Base-by-base conservation (phyloP, 1,139 yeast species). In the Geotrichum candidum region DNA sequence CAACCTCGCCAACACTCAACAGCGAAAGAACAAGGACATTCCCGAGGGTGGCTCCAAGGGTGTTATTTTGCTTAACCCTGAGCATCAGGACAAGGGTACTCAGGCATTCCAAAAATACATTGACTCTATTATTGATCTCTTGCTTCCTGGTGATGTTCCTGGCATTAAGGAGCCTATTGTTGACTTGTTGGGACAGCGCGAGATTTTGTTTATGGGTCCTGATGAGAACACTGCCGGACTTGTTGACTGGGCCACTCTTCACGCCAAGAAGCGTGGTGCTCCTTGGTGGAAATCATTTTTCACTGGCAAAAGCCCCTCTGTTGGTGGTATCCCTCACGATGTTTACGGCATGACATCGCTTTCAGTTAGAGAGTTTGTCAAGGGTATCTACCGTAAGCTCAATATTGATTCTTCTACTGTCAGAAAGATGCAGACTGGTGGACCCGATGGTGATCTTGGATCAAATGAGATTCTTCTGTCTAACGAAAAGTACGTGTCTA, bases 31-130 rank as follows among this genome's bases (percentile, higher is more conserved):
- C 78, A 94, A 94, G 80, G 99, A 94, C 79, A 94, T 94, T 64
- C 99, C 99, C 54, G 99, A 94, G 80, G 99, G 99, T 74, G 99
- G 99, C 54, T 90, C 98, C 57, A 94, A 94, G 77, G 99, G 99
- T 77, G 99, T 94, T 60, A 89, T 94, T 64, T 81, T 94, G 70
- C 82, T 94, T 68, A 92, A 92, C 73, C 72, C 77, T 67, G 84
- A 82, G 64, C 90, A 95, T 62, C 96, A 89, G 76, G 89, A 85
- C 59, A 84, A 87, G 73, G 91, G 96, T 56, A 86, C 85, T 69
- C 86, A 90, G 64, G 90, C 96, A 53, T 94, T 94, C 75, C 90
- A 88, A 72, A 95, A 94, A 78, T 94, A 94, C 74, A 87, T 92
- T 69, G 99, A 94, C 76, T 80, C 98, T 0, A 82, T 94, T 68